Percentiles rank a stretch among this genome's conserved stretches.
Conservation (phyloP, 495 filamentous ascomycete species). For the Thozetella sp. region DNA sequence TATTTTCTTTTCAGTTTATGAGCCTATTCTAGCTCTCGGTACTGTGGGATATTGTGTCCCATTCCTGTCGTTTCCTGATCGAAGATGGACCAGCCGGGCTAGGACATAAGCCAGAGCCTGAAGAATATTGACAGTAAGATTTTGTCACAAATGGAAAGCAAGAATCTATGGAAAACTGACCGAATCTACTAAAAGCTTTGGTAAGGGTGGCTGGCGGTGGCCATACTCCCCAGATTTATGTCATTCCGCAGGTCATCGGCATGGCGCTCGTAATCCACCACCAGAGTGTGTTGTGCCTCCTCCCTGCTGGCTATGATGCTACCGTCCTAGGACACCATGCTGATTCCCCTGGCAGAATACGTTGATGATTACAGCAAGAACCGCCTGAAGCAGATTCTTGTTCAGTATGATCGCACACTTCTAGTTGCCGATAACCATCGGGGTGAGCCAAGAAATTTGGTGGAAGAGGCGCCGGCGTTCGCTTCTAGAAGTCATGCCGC, state of each 20-base stretch:
- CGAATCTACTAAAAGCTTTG: slow-evolving; percentile 91
- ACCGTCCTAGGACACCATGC: neutral
- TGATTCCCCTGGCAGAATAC: slow-evolving; percentile 50
- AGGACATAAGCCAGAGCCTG: too few relatives aligned
- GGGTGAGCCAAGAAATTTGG: slow-evolving; percentile 85
- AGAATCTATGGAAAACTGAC: slow-evolving; percentile 45
- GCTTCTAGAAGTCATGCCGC: slow-evolving; percentile 81
- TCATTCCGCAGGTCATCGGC: slow-evolving; percentile 93
- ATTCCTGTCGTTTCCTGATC: neutral
- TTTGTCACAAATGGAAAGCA: slow-evolving; percentile 87
- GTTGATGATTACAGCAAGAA: slow-evolving; percentile 98
- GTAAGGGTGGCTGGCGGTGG: slow-evolving; percentile 91
- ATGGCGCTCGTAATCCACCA: slow-evolving; percentile 97
- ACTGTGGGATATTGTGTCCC: neutral
- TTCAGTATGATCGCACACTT: slow-evolving; percentile 87
- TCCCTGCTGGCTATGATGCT: neutral
- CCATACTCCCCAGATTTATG: slow-evolving; percentile 92
- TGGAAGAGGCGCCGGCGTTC: slow-evolving; percentile 82
- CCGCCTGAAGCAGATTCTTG: slow-evolving; percentile 87
- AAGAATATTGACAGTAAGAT: slow-evolving; percentile 61
- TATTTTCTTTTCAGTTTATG: neutral
- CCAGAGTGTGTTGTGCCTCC: slow-evolving; percentile 55
- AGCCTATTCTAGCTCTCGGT: neutral
- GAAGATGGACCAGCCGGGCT: neutral
- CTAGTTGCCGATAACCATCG: slow-evolving; percentile 92